A percentile compares a stretch with the other conserved stretches of the same genome.
Evolutionary conservation across 1,284 basidiomycete species (phyloP).

Genomic region (Phlebopus sp.): DNA sequence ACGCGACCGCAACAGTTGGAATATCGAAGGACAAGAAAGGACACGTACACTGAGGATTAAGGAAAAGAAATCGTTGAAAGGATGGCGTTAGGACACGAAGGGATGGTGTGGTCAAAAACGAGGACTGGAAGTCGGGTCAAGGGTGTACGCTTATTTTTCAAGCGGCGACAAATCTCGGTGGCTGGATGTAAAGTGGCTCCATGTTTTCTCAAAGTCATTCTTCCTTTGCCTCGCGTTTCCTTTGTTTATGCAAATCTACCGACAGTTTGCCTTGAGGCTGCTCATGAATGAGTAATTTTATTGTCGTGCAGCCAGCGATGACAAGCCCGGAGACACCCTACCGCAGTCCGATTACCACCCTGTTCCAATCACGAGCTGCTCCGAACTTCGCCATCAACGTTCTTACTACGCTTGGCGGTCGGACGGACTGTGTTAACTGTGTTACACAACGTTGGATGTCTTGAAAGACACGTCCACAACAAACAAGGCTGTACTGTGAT

Average conservation of each 20-base stretch:
- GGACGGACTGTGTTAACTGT: no score
- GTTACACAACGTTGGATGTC: no score
- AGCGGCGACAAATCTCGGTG: constrained; percentile 32
- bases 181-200: constrained; percentile 13
- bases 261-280: constrained; percentile 3
- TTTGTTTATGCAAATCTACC: constrained; percentile 13
- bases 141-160: constrained; percentile 38
- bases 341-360: no score
- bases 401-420: no score
- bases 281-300: constrained; percentile 1
- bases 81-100: constrained; percentile 34
- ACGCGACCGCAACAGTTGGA: constrained; percentile 15
- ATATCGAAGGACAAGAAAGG: constrained; percentile 1
- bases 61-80: constrained; percentile 29
- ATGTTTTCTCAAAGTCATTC: constrained; percentile 17
- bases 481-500: no score
- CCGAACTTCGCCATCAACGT: no score
- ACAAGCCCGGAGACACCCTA: no score
- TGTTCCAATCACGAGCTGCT: no score
- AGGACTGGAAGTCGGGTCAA: constrained; percentile 35
- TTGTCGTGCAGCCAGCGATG: not conserved
- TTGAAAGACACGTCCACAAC: no score
- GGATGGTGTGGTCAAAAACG: constrained; percentile 37
- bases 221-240: constrained; percentile 4
- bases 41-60: constrained; percentile 30